Base-by-base conservation (phyloP, 1,284 basidiomycete species). In the Thelephora terrestris region DNA sequence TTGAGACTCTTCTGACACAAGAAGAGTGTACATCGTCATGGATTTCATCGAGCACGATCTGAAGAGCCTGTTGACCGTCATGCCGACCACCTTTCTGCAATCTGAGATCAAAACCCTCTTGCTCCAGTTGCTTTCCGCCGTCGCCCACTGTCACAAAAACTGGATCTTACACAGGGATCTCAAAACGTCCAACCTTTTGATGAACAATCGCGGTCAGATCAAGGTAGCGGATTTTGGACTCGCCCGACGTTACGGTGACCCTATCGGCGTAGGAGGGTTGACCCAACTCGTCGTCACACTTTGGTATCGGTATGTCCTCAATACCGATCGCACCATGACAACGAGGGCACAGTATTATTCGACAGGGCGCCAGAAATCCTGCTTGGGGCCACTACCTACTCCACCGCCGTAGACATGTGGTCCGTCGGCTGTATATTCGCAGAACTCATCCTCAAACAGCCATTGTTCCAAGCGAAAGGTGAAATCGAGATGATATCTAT, bases 21-120 rank as follows among this genome's bases (percentile, higher is more conserved):
- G 47, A 72, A 94, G 91, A 72, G 91, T 98, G 48, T 99, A 93
- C 67, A 92, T 99, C 53, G 94, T 97, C 27, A 98, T 98, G 93
- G 95, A 98, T 61, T 99, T 99, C 62, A 94, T 99, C 62, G 96
- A 99, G 67, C 96, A 99, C 65, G 95, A 99, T 64, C 82, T 99
- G 61, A 99, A 99, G 68, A 90, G 93, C 1, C 76, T 99, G 45
- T 75, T 99, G 48, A 88, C 85, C 10, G 73, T 90, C 53, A 97
- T 97, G 92, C 89, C 91, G 1, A 79, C 85, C 35, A 92, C 95
- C 0, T 99, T 99, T 68, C 70, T 97, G 24, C 91, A 94, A 63
- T 96, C 92, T 34, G 96, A 99, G 68, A 88, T 98, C 70, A 99
- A 99, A 74, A 98, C 94, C 0, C 71, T 99, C 47, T 81, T 98